These are phyloP conservation scores for Tremellales sp. DNA, from an alignment of 1,284 basidiomycete genomes.

Conservation along the genomic window DNA sequence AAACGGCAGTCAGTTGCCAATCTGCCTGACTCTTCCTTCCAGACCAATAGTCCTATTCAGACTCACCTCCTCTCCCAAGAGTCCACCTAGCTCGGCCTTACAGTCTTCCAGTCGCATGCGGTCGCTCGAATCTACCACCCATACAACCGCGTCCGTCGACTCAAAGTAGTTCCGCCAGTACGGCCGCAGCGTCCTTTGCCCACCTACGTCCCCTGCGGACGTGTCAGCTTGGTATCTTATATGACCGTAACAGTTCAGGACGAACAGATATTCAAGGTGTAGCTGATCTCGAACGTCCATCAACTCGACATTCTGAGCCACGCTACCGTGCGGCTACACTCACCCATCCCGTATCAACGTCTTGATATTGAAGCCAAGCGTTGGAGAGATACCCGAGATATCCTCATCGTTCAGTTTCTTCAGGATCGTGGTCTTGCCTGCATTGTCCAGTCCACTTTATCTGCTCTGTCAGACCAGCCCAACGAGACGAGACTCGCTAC, in stretches of 20 bases:
- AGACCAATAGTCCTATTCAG: too few species aligned
- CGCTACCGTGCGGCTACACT: slow-evolving; percentile 42
- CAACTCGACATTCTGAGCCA: background rate
- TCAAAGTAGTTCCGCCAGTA: slow-evolving; percentile 99
- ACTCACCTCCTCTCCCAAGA: slow-evolving; percentile 87
- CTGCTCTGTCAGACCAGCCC: background rate
- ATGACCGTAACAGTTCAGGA: slow-evolving; percentile 14
- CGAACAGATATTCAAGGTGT: slow-evolving; percentile 89
- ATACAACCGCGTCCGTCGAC: slow-evolving; percentile 94
- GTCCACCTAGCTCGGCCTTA: slow-evolving; percentile 74
- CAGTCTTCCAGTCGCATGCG: slow-evolving; percentile 85
- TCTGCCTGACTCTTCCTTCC: background rate
- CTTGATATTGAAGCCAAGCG: slow-evolving; percentile 98
- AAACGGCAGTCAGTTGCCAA: background rate
- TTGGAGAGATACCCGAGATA: slow-evolving; percentile 82
- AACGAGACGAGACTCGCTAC: background rate
- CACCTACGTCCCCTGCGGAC: slow-evolving; percentile 88
- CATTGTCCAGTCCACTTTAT: slow-evolving; percentile 91
- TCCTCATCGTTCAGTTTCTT: slow-evolving; percentile 91
- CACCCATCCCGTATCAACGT: slow-evolving; percentile 86
- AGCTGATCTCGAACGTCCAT: slow-evolving; percentile 53
- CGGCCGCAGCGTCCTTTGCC: slow-evolving; percentile 88
- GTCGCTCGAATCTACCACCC: slow-evolving; percentile 97
- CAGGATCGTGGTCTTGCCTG: slow-evolving; percentile 96
- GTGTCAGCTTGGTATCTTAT: background rate